Evolutionary conservation across 2,329 filamentous ascomycete species (phyloP).

Genomic region (Alternaria alternata): DNA sequence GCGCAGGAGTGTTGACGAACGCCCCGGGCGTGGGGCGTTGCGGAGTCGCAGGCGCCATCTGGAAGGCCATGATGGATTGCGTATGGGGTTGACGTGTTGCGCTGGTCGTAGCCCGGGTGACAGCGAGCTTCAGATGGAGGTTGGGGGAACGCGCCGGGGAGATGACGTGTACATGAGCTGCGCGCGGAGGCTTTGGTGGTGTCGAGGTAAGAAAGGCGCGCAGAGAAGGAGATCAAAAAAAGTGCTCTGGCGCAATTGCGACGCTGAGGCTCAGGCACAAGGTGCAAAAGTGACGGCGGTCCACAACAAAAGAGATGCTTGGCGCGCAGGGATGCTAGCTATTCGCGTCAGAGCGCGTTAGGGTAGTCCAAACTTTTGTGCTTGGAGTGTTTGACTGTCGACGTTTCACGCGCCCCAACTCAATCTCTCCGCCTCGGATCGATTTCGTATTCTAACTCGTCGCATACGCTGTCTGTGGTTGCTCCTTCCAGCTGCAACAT

Average conservation of each 20-base stretch:
- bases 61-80: constrained; percentile 38
- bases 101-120: constrained; percentile 32
- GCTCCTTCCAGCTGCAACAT: neutral
- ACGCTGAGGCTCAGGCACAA: constrained; percentile 29
- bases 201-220: constrained; percentile 27
- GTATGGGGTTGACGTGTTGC: constrained; percentile 12
- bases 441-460: neutral
- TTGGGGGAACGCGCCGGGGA: constrained; percentile 40
- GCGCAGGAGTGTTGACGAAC: constrained; percentile 77
- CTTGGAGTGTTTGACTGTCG: neutral
- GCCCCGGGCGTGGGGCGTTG: constrained; percentile 77
- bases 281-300: constrained; percentile 31
- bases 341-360: constrained; percentile 28
- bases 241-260: constrained; percentile 39
- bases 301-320: constrained; percentile 42
- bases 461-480: neutral
- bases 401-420: neutral
- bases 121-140: constrained; percentile 38
- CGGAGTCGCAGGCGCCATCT: constrained; percentile 60
- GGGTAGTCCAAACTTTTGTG: constrained; percentile 22
- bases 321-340: constrained; percentile 30
- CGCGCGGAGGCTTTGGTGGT: constrained; percentile 22
- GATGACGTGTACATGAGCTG: constrained; percentile 40
- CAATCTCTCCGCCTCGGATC: neutral
- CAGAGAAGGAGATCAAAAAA: constrained; percentile 23